A percentile compares a stretch with the other conserved stretches of the same genome.
Conservation (phyloP, 805 yeast species). For the Yamadazyma nakazawae region DNA sequence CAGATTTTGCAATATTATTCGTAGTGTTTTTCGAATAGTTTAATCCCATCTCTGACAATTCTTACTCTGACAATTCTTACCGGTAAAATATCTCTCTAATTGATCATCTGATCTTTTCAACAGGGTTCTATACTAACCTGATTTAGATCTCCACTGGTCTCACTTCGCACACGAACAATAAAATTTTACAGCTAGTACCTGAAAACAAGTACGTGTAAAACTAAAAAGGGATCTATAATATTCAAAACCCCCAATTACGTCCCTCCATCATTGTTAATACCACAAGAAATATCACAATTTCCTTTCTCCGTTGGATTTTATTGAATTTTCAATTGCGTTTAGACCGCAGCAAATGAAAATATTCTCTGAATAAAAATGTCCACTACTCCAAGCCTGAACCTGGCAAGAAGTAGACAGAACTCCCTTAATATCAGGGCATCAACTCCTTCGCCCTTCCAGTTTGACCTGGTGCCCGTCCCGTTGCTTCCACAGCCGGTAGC, state of each 20-base stretch:
- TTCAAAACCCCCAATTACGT: not conserved
- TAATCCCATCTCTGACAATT: no score
- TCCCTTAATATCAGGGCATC: constrained; percentile 12
- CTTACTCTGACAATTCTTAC: no score
- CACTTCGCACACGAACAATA: not conserved
- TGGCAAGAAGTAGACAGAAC: constrained; percentile 13
- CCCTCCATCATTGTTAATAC: not conserved
- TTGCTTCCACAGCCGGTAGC: not conserved
- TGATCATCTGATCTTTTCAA: no score
- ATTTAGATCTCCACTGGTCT: not conserved
- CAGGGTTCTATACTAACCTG: no score
- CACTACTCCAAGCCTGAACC: not conserved
- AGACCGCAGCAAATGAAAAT: not conserved
- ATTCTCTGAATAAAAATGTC: not conserved
- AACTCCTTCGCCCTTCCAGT: not conserved
- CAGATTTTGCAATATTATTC: no score
- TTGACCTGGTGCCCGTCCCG: not conserved
- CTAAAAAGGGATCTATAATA: not conserved
- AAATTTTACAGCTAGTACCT: not conserved
- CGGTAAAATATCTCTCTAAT: no score
- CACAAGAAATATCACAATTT: not conserved
- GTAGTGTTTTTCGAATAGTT: no score
- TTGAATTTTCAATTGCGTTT: not conserved
- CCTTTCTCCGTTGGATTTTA: not conserved
- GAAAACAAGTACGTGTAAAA: not conserved